These are phyloP conservation scores for Corynascus novoguineensis DNA, from an alignment of 495 filamentous ascomycete genomes.

Conservation along the genomic window DNA sequence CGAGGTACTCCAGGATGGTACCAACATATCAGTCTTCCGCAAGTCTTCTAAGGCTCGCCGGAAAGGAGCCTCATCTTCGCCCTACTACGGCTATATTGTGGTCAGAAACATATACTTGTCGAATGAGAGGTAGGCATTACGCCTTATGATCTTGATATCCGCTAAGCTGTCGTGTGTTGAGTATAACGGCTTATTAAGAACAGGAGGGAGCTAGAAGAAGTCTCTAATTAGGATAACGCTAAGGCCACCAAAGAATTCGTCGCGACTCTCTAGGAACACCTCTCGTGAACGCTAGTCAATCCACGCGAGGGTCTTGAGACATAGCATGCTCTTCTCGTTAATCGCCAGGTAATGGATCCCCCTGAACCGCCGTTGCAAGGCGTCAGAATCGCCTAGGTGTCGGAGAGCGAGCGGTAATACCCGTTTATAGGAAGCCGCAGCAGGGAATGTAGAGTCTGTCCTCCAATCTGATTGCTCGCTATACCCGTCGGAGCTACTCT, in stretches of 20 bases:
- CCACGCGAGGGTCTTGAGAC: conserved; percentile 4
- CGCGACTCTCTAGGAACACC: conserved; percentile 2
- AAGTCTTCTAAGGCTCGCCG: not conserved
- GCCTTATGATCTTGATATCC: conserved; percentile 3
- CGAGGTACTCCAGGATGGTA: not conserved
- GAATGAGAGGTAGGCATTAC: conserved; percentile 3
- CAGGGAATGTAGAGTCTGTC: conserved; percentile 2
- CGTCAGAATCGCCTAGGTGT: not conserved
- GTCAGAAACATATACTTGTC: conserved; percentile 4
- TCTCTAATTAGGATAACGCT: conserved; percentile 4
- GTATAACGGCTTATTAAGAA: conserved; percentile 2
- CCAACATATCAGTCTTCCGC: not conserved
- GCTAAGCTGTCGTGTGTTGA: not conserved
- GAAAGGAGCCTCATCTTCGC: conserved; percentile 6
- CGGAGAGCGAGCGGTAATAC: not conserved
- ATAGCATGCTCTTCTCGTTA: conserved; percentile 6
- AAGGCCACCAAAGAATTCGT: conserved; percentile 3
- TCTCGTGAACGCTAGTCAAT: conserved; percentile 3
- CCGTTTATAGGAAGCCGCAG: not conserved
- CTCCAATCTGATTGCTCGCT: conserved; percentile 1
- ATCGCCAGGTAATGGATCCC: conserved; percentile 4
- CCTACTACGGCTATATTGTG: conserved; percentile 5
- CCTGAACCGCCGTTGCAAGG: conserved; percentile 1
- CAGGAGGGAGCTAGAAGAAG: conserved; percentile 6
- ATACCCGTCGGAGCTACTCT: conserved; percentile 1